Base-by-base conservation (phyloP, 495 filamentous ascomycete genomes). In the Tuber microsphaerosporum region DNA sequence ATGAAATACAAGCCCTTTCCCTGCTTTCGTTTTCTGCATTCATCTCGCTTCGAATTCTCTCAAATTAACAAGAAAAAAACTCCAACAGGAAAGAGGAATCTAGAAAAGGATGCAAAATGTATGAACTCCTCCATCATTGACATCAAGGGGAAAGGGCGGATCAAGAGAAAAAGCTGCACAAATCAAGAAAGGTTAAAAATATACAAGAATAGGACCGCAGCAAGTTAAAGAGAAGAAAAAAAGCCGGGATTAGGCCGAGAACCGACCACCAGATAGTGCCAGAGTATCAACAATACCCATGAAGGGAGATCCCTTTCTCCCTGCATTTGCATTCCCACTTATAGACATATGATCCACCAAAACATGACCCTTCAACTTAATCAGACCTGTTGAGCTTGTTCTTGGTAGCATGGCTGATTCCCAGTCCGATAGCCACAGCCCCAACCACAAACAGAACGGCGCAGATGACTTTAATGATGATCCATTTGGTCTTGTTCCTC, bases 401-500 rank as follows among this genome's bases (percentile, higher is more conserved):
- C 41, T 41, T 73, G 7, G 81, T 81, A 43, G 79, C 81, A 46
- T 81, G 82, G 10, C 73, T 81, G 46, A 83, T 83, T 22, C 81
- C 81, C 37, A 83, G 51, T 34, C 81, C 81, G 41, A 83, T 70
- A 3, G 81, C 81, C 45, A 83, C 81, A 8, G 81, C 81, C 16
- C 77, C 81, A 26, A 79, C 71, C 17, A 83, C 61, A 51, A 83
- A 83, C 16, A 83, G 46, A 34, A 83, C 71, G 37, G 81, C 81
- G 22, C 81, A 76, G 34, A 61, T 39, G 51, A 83, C 76, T 71
- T 83, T 83, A 71, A 83, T 74, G 19, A 75, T 77, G 26, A 83
- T 83, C 81, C 81, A 81, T 70, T 76, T 74, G 17, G 81, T 78
- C 78, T 83, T 79, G 26, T 79, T 82, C 75, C 79, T 74, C 70